phyloP scores from a whole-genome alignment of 192 early-diverging fungal genomes.

The Dimargaris cristalligena region DNA sequence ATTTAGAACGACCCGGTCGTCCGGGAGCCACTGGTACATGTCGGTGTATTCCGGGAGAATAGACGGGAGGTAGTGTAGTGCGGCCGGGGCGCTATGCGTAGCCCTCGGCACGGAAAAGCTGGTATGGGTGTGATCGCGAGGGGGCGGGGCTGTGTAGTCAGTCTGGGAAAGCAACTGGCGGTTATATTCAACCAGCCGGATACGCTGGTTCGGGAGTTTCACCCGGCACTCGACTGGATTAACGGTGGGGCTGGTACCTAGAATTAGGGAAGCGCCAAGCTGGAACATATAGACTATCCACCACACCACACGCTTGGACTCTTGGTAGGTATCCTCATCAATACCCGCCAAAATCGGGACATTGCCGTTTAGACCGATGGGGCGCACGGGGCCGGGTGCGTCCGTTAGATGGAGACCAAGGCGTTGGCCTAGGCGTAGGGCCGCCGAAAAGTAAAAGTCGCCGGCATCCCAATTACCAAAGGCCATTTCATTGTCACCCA shows the following conservation, averaged over 20 bases:
- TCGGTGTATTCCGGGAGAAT: constrained; percentile 2
- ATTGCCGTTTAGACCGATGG: background rate
- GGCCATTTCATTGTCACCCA: constrained; percentile 6
- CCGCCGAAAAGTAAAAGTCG: background rate
- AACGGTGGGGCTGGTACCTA: background rate
- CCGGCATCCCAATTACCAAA: background rate
- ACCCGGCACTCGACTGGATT: background rate
- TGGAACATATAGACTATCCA: constrained; percentile 4
- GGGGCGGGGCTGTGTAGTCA: background rate
- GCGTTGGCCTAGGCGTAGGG: background rate
- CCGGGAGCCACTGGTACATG: background rate
- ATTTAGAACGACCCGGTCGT: background rate
- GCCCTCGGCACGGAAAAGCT: background rate
- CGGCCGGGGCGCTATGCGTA: background rate
- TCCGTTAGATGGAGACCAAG: constrained; percentile 3
- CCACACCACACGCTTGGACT: background rate
- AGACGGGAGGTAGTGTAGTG: background rate
- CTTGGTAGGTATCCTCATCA: background rate
- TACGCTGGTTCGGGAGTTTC: background rate
- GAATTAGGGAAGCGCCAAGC: background rate
- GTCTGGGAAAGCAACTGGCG: background rate
- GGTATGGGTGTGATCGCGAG: background rate
- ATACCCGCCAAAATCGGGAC: background rate
- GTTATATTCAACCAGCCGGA: background rate
- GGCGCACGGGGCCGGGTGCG: background rate